Evolutionary conservation across 2,329 filamentous ascomycete genomes (phyloP), one percentile per base, ranked within the genome.

Genomic region (Epichloe sylvatica): DNA sequence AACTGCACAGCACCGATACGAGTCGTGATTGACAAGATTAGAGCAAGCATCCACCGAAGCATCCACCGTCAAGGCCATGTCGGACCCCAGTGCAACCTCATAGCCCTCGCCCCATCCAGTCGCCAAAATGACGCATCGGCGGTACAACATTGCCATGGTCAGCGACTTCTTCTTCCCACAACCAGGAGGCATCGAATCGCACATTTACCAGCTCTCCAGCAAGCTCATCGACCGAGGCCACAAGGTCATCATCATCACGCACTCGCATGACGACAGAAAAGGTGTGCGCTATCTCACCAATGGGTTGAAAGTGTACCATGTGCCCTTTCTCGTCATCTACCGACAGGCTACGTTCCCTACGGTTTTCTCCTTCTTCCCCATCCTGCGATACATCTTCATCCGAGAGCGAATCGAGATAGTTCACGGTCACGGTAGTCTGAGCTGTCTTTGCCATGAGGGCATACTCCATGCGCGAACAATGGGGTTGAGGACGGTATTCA

Each of bases 121-220:
- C 57, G 54, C 59, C 65, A 67, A 57, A 49, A 78, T 76, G 68
- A 67, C 72, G 58, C 75, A 71, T 58, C 72, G 72, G 55, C 78
- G 75, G 34, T 83, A 82, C 67, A 83, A 80, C 62, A 83, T 83
- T 69, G 80, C 80, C 54, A 98, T 98, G 92, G 86, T 96, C 66
- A 90, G 91, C 77, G 92, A 98, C 74, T 96, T 94, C 77, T 98
- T 98, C 81, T 98, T 94, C 64, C 92, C 92, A 13, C 91, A 97
- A 62, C 91, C 92, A 47, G 90, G 92, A 63, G 92, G 92, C 59
- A 81, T 98, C 56, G 92, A 98, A 71, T 94, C 88, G 67, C 92
- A 98, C 69, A 97, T 98, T 60, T 98, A 98, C 71, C 92, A 98
- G 67, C 75, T 98, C 39, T 92, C 91, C 34, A 87, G 85, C 51